Evolutionary conservation across 2,329 filamentous ascomycete genomes (phyloP).

Genomic region (Blastomyces parvus): DNA sequence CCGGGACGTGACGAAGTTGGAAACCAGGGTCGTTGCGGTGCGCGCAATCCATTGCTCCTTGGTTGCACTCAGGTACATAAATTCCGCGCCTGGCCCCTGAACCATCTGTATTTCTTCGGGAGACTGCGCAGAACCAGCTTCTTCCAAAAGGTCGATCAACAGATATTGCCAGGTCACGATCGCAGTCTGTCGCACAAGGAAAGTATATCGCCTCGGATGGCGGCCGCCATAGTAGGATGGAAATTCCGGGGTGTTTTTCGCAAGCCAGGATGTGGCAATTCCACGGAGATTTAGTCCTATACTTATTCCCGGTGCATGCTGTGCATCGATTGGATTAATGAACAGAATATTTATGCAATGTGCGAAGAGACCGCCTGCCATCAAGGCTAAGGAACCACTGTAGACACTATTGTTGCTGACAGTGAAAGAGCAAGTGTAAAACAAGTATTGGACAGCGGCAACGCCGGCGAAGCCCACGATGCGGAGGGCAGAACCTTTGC

Average conservation of each 20-base stretch:
- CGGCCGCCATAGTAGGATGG: conserved; percentile 11
- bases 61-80: conserved; percentile 6
- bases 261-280: conserved; percentile 18
- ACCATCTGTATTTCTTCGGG: neutral
- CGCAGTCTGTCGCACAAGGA: conserved; percentile 17
- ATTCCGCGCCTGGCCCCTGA: conserved; percentile 8
- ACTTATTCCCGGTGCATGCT: neutral
- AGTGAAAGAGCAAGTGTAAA: neutral
- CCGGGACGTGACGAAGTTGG: neutral
- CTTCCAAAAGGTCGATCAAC: conserved; percentile 12
- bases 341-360: neutral
- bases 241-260: conserved; percentile 17
- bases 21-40: conserved; percentile 10
- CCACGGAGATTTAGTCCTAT: conserved; percentile 15
- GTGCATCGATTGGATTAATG: neutral
- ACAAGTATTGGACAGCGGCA: neutral
- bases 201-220: conserved; percentile 9
- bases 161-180: conserved; percentile 20
- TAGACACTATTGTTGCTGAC: neutral
- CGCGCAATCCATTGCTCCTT: conserved; percentile 15
- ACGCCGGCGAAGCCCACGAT: neutral
- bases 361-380: neutral
- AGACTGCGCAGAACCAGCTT: conserved; percentile 1
- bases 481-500: neutral
- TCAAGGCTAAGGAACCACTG: neutral